Evolutionary conservation across 2,329 filamentous ascomycete species (phyloP).

Genomic region (Gliomastix tumulicola): DNA sequence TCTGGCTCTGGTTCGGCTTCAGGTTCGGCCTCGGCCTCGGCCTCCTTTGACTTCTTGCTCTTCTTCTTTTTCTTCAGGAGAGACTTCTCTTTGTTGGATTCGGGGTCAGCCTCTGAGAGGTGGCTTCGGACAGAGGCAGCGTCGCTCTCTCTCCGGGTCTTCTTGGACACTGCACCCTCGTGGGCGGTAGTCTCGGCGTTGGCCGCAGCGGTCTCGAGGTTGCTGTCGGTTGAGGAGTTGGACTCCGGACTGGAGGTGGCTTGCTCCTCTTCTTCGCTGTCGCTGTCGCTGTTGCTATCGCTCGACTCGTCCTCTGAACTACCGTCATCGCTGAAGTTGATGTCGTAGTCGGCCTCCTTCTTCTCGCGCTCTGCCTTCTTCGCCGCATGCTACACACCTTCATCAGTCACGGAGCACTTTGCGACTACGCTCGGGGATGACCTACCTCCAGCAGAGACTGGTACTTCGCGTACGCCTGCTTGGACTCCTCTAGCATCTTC

Average conservation of each 20-base stretch:
- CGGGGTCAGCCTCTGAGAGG: conserved; percentile 8
- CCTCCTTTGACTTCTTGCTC: conserved; percentile 7
- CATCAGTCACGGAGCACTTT: too few relatives aligned
- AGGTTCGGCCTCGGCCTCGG: conserved; percentile 5
- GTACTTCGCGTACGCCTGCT: conserved; percentile 20
- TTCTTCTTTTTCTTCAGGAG: conserved; percentile 8
- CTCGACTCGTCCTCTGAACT: too few relatives aligned
- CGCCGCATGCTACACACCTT: neutral
- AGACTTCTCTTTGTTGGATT: conserved; percentile 7
- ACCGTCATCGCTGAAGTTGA: too few relatives aligned
- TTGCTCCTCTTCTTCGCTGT: neutral
- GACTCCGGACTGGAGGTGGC: neutral
- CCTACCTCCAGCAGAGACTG: conserved; percentile 10
- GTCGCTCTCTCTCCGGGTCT: conserved; percentile 22
- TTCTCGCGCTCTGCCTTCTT: conserved; percentile 6
- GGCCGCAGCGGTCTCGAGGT: conserved; percentile 1
- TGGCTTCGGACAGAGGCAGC: conserved; percentile 14
- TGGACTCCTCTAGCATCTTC: conserved; percentile 31
- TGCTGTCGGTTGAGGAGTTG: conserved; percentile 4
- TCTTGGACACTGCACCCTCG: conserved; percentile 14
- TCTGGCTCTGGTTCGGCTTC: too few relatives aligned
- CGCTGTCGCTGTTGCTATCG: too few relatives aligned
- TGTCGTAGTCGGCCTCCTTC: too few relatives aligned
- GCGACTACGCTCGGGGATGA: conserved; percentile 4
- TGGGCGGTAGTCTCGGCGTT: conserved; percentile 7